Conservation (phyloP, 1,284 basidiomycete genomes). For the Leccinum pachyderme region DNA sequence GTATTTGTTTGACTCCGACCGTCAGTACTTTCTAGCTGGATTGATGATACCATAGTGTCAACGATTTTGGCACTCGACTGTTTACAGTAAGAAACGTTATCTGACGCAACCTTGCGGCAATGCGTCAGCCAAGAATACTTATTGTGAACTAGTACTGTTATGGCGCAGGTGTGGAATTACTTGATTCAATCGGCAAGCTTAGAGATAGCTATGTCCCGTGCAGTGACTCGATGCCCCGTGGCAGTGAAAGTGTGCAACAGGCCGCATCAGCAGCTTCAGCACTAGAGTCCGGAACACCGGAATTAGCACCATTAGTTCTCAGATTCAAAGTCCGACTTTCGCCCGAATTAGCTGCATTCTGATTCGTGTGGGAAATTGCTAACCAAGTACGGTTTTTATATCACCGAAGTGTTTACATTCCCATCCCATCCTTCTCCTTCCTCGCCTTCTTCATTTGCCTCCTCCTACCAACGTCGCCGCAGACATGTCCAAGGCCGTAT, state of each 20-base stretch:
- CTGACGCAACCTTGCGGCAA: too few relatives aligned
- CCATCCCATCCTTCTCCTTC: constrained; percentile 13
- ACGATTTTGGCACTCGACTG: too few relatives aligned
- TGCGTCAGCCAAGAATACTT: too few relatives aligned
- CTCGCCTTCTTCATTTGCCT: constrained; percentile 23
- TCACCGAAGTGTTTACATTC: constrained; percentile 12
- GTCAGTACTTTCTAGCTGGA: too few relatives aligned
- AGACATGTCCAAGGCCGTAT: constrained; percentile 57
- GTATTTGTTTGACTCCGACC: too few relatives aligned
- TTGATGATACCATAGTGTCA: too few relatives aligned
- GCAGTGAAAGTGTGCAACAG: background rate
- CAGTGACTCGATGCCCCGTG: background rate
- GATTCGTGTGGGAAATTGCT: constrained; percentile 29
- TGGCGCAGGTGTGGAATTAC: background rate
- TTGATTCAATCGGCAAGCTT: background rate
- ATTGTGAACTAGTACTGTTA: background rate
- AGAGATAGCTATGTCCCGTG: background rate
- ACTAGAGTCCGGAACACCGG: too few relatives aligned
- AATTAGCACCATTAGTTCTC: background rate
- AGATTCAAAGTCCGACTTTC: background rate
- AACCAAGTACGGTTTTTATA: constrained; percentile 24
- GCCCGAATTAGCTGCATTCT: background rate
- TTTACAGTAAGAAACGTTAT: too few relatives aligned
- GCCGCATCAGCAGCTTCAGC: background rate
- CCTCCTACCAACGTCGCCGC: constrained; percentile 16